These are phyloP conservation scores for Primulina tabacum DNA, from an alignment of 257 asterid genomes.

Conservation along the genomic window DNA sequence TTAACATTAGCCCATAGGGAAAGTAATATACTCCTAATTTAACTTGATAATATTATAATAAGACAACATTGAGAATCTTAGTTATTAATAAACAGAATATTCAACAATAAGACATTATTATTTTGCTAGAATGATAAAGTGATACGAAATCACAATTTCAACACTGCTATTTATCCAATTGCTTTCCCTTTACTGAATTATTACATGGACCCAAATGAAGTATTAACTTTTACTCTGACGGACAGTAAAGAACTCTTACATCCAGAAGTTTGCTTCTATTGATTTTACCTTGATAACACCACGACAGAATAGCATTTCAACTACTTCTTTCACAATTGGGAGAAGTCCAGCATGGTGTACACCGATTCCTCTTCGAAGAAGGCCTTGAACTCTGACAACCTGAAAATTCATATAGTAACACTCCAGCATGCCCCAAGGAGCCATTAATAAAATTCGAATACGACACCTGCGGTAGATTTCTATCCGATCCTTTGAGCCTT, in stretches of 20 bases:
- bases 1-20: too few species aligned
- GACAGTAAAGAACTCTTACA: conserved; percentile 16
- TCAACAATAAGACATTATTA: neutral
- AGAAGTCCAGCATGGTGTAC: conserved; percentile 98
- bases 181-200: neutral
- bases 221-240: neutral
- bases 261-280: conserved; percentile 12
- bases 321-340: conserved; percentile 98
- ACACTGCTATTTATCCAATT: neutral
- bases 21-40: too few species aligned
- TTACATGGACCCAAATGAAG: conserved; percentile 14
- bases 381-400: conserved; percentile 94
- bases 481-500: conserved; percentile 94
- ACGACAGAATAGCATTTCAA: conserved; percentile 99
- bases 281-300: conserved; percentile 84
- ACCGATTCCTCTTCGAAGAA: conserved; percentile 89
- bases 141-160: neutral
- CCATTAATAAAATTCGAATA: conserved; percentile 25
- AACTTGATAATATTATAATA: too few species aligned
- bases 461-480: conserved; percentile 90
- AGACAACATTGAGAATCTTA: too few species aligned
- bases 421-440: conserved; percentile 22
- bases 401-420: conserved; percentile 34
- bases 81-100: too few species aligned
- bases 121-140: neutral